phyloP scores from a whole-genome alignment of 257 asterid species.

The Gentiana dahurica region DNA sequence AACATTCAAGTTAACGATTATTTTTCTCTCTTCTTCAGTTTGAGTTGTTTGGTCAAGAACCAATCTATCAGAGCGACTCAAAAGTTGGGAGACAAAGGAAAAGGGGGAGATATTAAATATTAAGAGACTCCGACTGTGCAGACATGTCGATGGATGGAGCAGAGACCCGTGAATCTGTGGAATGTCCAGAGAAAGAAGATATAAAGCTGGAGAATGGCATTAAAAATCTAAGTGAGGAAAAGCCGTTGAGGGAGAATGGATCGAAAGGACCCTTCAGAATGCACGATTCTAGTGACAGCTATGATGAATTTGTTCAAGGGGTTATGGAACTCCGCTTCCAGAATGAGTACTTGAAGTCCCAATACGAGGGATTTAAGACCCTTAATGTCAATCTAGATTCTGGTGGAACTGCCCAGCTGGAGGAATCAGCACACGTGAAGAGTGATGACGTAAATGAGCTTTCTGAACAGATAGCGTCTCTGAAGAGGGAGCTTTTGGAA shows the following conservation, averaged over 20 bases:
- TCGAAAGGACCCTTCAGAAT: constrained; percentile 5
- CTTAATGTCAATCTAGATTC: constrained; percentile 13
- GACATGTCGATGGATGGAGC: constrained; percentile 38
- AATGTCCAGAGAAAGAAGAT: constrained; percentile 27
- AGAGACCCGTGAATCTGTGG: constrained; percentile 27
- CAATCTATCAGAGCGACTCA: not conserved
- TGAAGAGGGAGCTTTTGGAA: constrained; percentile 60
- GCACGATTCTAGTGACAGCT: constrained; percentile 22
- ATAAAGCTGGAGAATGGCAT: constrained; percentile 20
- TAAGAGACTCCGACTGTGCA: constrained; percentile 8
- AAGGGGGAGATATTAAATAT: not conserved
- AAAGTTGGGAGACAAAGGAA: not conserved
- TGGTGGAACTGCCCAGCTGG: constrained; percentile 16
- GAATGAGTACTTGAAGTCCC: constrained; percentile 82
- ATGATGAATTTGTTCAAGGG: constrained; percentile 57
- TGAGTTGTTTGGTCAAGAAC: not conserved
- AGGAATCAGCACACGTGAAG: constrained; percentile 19
- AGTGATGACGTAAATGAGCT: constrained; percentile 30
- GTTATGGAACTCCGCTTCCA: constrained; percentile 72
- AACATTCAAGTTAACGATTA: not conserved
- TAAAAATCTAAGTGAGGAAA: constrained; percentile 17
- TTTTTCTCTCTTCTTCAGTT: not conserved
- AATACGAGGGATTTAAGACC: constrained; percentile 49
- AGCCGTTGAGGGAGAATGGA: constrained; percentile 39
- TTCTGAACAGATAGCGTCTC: constrained; percentile 45